Percentiles rank a stretch among this genome's conserved stretches.
These are phyloP conservation scores for Carex parvula DNA, from an alignment of 176 grass and related monocot species.

Conservation along the genomic window DNA sequence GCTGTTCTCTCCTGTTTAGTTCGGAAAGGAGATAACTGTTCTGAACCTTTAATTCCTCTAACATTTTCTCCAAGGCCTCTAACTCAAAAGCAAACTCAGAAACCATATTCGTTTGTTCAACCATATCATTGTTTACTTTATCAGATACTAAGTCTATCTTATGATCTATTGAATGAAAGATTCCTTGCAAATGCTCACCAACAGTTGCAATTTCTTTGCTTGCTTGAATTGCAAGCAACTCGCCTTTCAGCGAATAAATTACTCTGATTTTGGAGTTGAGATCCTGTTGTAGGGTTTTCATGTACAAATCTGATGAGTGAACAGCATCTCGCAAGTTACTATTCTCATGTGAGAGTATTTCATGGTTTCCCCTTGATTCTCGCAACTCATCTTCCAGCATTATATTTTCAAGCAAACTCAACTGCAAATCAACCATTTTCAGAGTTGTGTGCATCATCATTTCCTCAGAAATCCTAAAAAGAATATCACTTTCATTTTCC, in stretches of 20 bases:
- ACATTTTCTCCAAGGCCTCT: conserved; percentile 39
- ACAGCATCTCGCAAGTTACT: conserved; percentile 32
- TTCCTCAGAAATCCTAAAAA: conserved; percentile 45
- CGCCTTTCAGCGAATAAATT: conserved; percentile 49
- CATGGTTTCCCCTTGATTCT: conserved; percentile 24
- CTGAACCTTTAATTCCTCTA: conserved; percentile 42
- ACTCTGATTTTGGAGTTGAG: conserved; percentile 40
- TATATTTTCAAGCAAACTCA: conserved; percentile 30
- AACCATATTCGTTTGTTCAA: conserved; percentile 43
- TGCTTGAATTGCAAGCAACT: conserved; percentile 39
- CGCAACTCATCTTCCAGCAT: conserved; percentile 37
- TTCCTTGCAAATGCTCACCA: conserved; percentile 32
- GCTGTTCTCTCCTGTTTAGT: conserved; percentile 71
- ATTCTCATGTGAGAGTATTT: conserved; percentile 45
- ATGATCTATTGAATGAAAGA: conserved; percentile 37
- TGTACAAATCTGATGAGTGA: conserved; percentile 40
- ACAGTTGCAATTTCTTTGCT: conserved; percentile 30
- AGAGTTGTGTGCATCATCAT: conserved; percentile 46
- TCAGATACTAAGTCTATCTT: conserved; percentile 43
- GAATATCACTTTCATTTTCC: conserved; percentile 37
- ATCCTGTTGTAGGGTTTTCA: conserved; percentile 40
- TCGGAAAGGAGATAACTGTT: conserved; percentile 60
- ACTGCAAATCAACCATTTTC: conserved; percentile 51
- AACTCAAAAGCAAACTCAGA: conserved; percentile 56
- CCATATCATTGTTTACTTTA: conserved; percentile 40